Percentiles rank a stretch among this genome's conserved stretches.
Conservation (phyloP, 768 basidiomycete species). For the Podaxis sp. region DNA sequence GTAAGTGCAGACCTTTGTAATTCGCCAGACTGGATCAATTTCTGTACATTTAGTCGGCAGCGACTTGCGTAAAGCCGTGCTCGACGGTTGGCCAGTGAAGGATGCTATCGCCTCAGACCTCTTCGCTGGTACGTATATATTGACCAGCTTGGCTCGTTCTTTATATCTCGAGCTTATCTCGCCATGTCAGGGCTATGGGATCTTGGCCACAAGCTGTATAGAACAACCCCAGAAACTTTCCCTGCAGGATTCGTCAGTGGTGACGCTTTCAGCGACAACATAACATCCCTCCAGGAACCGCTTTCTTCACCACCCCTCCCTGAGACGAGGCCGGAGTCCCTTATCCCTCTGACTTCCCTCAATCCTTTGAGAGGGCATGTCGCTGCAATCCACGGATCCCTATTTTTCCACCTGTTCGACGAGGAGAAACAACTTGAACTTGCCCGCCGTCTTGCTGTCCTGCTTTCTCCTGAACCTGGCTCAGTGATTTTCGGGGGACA, state of each 20-base stretch:
- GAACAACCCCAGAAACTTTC: slow-evolving; percentile 47
- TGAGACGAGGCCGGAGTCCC: slow-evolving; percentile 12
- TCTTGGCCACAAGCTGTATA: slow-evolving; percentile 59
- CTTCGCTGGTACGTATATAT: slow-evolving; percentile 24
- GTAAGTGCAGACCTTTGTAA: slow-evolving; percentile 21
- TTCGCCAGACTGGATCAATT: not conserved
- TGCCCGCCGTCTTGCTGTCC: slow-evolving; percentile 28
- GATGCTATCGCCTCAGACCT: slow-evolving; percentile 38
- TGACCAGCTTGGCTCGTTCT: not conserved
- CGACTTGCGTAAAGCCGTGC: slow-evolving; percentile 36
- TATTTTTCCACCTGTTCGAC: slow-evolving; percentile 38
- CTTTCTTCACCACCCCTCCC: slow-evolving; percentile 14
- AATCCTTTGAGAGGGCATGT: slow-evolving; percentile 39
- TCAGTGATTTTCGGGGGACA: slow-evolving; percentile 41
- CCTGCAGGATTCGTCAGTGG: slow-evolving; percentile 56
- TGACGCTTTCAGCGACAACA: slow-evolving; percentile 46
- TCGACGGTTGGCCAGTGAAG: slow-evolving; percentile 37
- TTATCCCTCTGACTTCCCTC: slow-evolving; percentile 22
- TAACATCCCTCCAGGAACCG: slow-evolving; percentile 33
- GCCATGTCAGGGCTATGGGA: slow-evolving; percentile 51
- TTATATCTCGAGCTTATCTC: not conserved
- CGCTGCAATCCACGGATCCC: slow-evolving; percentile 43
- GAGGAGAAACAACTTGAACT: slow-evolving; percentile 31
- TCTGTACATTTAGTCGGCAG: slow-evolving; percentile 33
- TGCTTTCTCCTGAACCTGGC: slow-evolving; percentile 33